Evolutionary conservation across 306 rosid species (phyloP).

Genomic region (Begonia loranthoides): DNA sequence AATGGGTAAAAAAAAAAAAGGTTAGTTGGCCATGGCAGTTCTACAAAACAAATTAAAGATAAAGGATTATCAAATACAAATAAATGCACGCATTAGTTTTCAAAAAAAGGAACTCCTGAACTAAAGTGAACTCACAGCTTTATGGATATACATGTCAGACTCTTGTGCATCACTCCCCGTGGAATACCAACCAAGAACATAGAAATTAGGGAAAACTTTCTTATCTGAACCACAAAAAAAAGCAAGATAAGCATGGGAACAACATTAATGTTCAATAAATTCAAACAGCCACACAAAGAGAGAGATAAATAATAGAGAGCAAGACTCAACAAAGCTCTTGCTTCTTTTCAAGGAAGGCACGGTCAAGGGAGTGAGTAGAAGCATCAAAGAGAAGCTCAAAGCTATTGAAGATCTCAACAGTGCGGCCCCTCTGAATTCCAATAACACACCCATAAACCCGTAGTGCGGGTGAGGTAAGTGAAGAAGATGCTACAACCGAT

Average conservation of each 20-base stretch:
- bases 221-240: conserved; percentile 37
- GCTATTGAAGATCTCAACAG: conserved; percentile 98
- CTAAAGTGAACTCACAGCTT: conserved; percentile 49
- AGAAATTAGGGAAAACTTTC: conserved; percentile 92
- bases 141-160: conserved; percentile 89
- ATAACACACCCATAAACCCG: conserved; percentile 90
- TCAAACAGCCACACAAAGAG: neutral
- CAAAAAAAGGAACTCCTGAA: neutral
- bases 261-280: neutral
- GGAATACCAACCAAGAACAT: conserved; percentile 93
- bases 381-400: conserved; percentile 89
- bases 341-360: conserved; percentile 88
- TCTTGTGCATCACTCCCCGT: conserved; percentile 85
- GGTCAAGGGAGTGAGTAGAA: conserved; percentile 69
- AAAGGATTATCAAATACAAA: too few relatives aligned
- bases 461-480: conserved; percentile 13
- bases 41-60: too few relatives aligned
- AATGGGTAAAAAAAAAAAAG: too few relatives aligned
- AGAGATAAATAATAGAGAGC: neutral
- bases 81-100: too few relatives aligned
- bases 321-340: conserved; percentile 79
- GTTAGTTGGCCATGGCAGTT: too few relatives aligned
- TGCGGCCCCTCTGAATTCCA: conserved; percentile 96
- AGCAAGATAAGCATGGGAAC: neutral
- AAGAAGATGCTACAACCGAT: conserved; percentile 9